Evolutionary conservation across 306 rosid genomes (phyloP).

Genomic region (Canavalia gladiata): DNA sequence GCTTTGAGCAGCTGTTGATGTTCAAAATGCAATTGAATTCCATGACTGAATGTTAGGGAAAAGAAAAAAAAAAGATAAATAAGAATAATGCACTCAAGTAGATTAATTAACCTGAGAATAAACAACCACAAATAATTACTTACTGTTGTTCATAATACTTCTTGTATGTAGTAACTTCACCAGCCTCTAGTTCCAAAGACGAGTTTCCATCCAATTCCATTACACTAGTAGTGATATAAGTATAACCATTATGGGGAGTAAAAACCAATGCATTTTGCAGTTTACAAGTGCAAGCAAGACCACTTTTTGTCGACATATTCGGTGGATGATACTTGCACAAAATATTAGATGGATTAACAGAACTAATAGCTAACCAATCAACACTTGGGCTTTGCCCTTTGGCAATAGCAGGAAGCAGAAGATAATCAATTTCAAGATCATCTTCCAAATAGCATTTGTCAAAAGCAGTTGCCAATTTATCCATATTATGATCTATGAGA

Average conservation of each 20-base stretch:
- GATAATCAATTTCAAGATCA: constrained; percentile 68
- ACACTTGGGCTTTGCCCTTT: constrained; percentile 32
- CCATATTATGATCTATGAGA: constrained; percentile 54
- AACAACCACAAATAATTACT: constrained; percentile 42
- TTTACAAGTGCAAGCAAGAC: constrained; percentile 66
- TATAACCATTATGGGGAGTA: constrained; percentile 71
- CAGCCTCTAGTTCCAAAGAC: constrained; percentile 49
- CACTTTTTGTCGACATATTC: constrained; percentile 54
- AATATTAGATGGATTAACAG: constrained; percentile 49
- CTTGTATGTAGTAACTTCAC: constrained; percentile 64
- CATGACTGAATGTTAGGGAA: constrained; percentile 62
- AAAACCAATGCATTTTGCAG: constrained; percentile 66
- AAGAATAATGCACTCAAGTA: neutral
- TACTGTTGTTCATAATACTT: constrained; percentile 61
- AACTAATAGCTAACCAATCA: constrained; percentile 70
- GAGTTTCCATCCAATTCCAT: constrained; percentile 71
- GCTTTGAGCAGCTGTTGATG: constrained; percentile 62
- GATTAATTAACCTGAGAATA: constrained; percentile 17
- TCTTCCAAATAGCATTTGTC: constrained; percentile 50
- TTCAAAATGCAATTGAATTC: constrained; percentile 58
- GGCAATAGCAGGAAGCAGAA: constrained; percentile 71
- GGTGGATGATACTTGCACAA: constrained; percentile 20
- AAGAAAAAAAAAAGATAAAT: neutral
- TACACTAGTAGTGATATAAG: constrained; percentile 64
- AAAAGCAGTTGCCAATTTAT: constrained; percentile 46